Evolutionary conservation across 768 basidiomycete species (phyloP).

Genomic region (Strobilomyces confusus): DNA sequence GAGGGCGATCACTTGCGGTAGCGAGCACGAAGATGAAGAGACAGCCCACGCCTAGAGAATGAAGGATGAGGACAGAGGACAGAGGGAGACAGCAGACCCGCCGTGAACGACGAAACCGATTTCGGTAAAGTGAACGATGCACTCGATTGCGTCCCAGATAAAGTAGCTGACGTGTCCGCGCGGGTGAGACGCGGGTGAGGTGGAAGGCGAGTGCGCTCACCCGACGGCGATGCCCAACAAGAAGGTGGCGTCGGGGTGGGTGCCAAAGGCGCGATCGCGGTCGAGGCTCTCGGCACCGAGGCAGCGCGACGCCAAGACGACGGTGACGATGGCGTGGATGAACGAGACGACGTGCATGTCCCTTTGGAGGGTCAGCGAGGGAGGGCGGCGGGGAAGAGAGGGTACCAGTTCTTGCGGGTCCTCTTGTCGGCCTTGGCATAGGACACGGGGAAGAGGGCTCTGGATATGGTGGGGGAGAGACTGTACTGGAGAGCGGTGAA

Average conservation of each 20-base stretch:
- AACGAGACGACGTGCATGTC: conserved; percentile 70
- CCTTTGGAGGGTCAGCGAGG: conserved; percentile 38
- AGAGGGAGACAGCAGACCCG: conserved; percentile 16
- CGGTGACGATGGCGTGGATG: conserved; percentile 62
- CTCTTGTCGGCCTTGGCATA: conserved; percentile 46
- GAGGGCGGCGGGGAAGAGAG: background rate
- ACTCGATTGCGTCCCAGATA: conserved; percentile 79
- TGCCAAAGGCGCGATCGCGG: conserved; percentile 73
- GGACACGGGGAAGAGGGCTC: conserved; percentile 42
- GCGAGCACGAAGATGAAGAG: conserved; percentile 59
- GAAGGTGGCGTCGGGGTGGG: conserved; percentile 54
- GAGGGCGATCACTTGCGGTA: conserved; percentile 50
- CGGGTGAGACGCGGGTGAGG: background rate
- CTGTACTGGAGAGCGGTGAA: conserved; percentile 59
- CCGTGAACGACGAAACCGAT: conserved; percentile 79
- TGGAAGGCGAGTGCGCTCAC: conserved; percentile 34
- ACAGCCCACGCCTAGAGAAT: conserved; percentile 53
- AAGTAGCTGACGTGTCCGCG: conserved; percentile 51
- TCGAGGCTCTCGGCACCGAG: conserved; percentile 45
- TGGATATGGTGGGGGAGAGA: conserved; percentile 52
- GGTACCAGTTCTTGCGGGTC: conserved; percentile 59
- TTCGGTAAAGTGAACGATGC: conserved; percentile 62
- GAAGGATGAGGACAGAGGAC: background rate
- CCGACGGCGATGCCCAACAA: conserved; percentile 68
- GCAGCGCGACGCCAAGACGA: conserved; percentile 57